These are phyloP conservation scores for Xylariaceae sp. DNA, from an alignment of 2,329 filamentous ascomycete species.

Conservation along the genomic window DNA sequence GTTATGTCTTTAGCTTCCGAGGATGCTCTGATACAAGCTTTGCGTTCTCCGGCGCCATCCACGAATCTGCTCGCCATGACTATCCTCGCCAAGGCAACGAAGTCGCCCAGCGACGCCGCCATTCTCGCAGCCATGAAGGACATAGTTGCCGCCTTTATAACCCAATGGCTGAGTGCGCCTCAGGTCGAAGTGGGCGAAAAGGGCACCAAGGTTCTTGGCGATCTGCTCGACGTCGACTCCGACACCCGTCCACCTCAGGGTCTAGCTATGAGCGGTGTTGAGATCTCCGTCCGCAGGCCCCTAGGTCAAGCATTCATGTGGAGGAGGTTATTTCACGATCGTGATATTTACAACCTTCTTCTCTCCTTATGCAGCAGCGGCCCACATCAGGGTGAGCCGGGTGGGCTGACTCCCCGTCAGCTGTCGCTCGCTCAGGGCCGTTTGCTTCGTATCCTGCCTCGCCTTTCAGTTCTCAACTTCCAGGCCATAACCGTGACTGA, in stretches of 20 bases:
- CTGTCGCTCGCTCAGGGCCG: conserved; percentile 48
- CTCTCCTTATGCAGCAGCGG: conserved; percentile 34
- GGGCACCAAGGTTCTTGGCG: conserved; percentile 45
- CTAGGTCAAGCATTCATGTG: conserved; percentile 50
- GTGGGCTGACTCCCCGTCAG: conserved; percentile 33
- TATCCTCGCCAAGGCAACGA: conserved; percentile 51
- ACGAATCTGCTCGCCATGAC: conserved; percentile 54
- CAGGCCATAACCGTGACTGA: conserved; percentile 35
- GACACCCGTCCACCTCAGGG: conserved; percentile 32
- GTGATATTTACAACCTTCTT: conserved; percentile 41
- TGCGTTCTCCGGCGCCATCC: conserved; percentile 49
- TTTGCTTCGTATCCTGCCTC: conserved; percentile 46
- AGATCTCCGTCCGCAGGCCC: conserved; percentile 35
- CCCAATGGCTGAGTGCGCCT: conserved; percentile 48
- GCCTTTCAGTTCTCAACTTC: conserved; percentile 44
- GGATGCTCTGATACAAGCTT: conserved; percentile 45
- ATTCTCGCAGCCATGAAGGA: conserved; percentile 46
- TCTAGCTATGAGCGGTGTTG: conserved; percentile 31
- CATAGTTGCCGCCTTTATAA: conserved; percentile 44
- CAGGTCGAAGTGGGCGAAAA: conserved; percentile 52
- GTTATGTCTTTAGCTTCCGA: conserved; percentile 48
- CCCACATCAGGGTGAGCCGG: conserved; percentile 27
- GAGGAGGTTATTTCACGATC: conserved; percentile 45
- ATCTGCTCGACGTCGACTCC: conserved; percentile 52
- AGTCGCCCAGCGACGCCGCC: conserved; percentile 42